These are phyloP conservation scores for Gautieria morchelliformis DNA, from an alignment of 768 basidiomycete species.

Conservation along the genomic window DNA sequence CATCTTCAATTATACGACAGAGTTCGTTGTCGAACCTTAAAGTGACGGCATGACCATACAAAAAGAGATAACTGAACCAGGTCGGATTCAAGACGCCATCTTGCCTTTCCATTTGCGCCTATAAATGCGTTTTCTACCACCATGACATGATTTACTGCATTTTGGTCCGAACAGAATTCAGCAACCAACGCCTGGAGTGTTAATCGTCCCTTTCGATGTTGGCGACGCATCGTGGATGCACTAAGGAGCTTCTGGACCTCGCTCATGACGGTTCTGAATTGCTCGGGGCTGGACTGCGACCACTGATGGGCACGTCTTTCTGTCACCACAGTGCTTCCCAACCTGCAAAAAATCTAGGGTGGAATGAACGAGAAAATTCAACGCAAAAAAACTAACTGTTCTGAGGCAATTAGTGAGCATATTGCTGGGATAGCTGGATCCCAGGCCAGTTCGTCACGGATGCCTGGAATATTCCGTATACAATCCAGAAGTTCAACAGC, in stretches of 20 bases:
- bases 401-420: conserved; percentile 8
- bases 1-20: not conserved
- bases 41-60: conserved; percentile 3
- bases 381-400: conserved; percentile 1
- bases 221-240: not conserved
- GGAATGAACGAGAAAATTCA: not conserved
- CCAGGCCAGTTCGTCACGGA: not conserved
- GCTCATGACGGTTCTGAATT: not conserved
- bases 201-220: not conserved
- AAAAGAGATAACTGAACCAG: conserved; percentile 3
- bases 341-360: not conserved
- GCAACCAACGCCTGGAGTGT: not conserved
- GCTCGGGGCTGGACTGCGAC: conserved; percentile 6
- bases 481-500: conserved; percentile 3
- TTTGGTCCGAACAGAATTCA: not conserved
- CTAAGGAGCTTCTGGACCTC: not conserved
- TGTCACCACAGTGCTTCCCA: conserved; percentile 6
- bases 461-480: not conserved
- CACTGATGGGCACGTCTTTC: conserved; percentile 7
- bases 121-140: not conserved
- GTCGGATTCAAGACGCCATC: conserved; percentile 4
- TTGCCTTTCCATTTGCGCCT: not conserved
- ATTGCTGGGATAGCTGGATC: conserved; percentile 6
- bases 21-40: conserved; percentile 3
- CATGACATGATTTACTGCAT: not conserved